Base-by-base conservation (phyloP, 768 basidiomycete genomes). In the Rhodosporidiobolus odoratus region DNA sequence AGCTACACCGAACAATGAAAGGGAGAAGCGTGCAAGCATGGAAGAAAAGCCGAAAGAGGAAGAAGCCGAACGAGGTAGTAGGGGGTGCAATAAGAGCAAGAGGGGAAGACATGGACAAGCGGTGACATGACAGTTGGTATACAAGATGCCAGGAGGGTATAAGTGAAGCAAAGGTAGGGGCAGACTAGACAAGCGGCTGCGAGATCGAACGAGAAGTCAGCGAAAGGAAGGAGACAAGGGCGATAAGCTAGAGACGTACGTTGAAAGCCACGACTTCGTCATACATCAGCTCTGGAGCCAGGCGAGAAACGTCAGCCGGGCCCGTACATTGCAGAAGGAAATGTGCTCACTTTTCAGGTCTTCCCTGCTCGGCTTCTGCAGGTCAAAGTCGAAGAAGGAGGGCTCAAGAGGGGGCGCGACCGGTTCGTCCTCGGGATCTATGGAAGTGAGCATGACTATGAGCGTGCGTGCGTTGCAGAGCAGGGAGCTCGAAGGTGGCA, bases 341-440 rank as follows among this genome's bases (percentile, higher is more conserved):
- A 54, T 19, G 48, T 12, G 64, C 50, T 78, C 58, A 66, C 73
- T 71, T 82, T 97, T 98, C 73, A 99, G 84, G 80, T 96, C 92
- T 79, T 97, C 95, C 37, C 92, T 86, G 78, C 88, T 91, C 82
- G 96, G 92, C 83, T 97, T 95, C 83, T 93, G 89, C 74, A 92
- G 81, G 80, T 99, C 96, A 79, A 98, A 98, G 78, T 95, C 92
- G 80, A 99, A 99, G 84, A 98, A 99, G 75, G 89, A 88, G 7
- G 92, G 89, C 74, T 91, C 90, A 58, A 99, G 87, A n/a, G 95
- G 94, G 8, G 92, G 89, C 0, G 94, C 94, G 32, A 88, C 86
- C 0, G 96, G 96, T 80, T 99, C 96, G 77, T 99, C 96, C 59
- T 95, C 92, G 3, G 94, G 92, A 78, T 96, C 93, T 13, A 77